Percentiles rank a stretch among this genome's conserved stretches.
Evolutionary conservation across 2,329 filamentous ascomycete species (phyloP).

Genomic region (Xylariaceae sp.): DNA sequence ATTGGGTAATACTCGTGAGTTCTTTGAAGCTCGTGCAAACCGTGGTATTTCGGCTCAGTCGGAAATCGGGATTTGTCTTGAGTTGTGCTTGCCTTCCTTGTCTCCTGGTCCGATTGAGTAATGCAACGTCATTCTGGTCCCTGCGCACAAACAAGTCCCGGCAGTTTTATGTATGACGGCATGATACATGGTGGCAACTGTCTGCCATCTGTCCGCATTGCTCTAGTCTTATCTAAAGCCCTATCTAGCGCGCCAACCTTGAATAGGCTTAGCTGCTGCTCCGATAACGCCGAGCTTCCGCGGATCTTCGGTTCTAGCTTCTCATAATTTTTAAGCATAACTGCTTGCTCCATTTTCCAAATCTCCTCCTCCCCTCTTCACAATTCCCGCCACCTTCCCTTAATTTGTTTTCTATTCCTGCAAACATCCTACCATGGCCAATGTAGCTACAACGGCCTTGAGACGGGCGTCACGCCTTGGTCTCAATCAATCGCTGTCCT

Average conservation of each 20-base stretch:
- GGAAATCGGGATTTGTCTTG: conserved; percentile 5
- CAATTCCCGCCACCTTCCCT: conserved; percentile 7
- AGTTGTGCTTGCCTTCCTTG: conserved; percentile 1
- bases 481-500: conserved; percentile 38
- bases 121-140: conserved; percentile 18
- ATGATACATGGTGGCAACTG: conserved; percentile 7
- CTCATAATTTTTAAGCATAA: conserved; percentile 9
- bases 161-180: conserved; percentile 17
- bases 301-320: conserved; percentile 11
- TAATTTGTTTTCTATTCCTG: conserved; percentile 12
- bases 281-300: conserved; percentile 13
- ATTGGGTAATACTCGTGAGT: no score
- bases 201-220: neutral
- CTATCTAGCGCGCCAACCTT: neutral
- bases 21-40: no score
- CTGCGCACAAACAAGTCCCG: conserved; percentile 13
- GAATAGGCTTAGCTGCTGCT: neutral
- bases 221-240: neutral
- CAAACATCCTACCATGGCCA: conserved; percentile 48
- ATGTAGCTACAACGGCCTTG: conserved; percentile 61
- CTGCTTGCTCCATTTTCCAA: conserved; percentile 1
- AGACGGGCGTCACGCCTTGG: conserved; percentile 66
- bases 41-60: conserved; percentile 13
- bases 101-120: neutral
- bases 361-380: conserved; percentile 6